A percentile compares a stretch with the other conserved stretches of the same genome.
Evolutionary conservation across 2,329 filamentous ascomycete species (phyloP).

Genomic region (Tolypocladium tropicale): DNA sequence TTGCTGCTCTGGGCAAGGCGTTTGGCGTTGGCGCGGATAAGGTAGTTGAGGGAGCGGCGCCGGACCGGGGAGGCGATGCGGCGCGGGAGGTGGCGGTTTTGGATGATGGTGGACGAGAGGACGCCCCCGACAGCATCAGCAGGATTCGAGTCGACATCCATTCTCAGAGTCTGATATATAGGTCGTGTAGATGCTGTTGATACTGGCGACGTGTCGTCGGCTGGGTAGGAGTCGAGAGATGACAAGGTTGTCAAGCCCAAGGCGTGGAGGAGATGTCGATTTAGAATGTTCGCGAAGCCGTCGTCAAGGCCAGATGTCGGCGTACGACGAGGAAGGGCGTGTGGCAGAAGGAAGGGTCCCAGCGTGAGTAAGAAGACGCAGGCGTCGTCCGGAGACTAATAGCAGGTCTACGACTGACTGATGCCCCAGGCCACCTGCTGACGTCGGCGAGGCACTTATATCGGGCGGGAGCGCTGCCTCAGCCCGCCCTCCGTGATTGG

Average conservation of each 20-base stretch:
- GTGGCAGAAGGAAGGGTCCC: neutral
- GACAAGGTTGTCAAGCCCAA: neutral
- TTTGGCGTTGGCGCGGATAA: constrained; percentile 21
- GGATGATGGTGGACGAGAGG: neutral
- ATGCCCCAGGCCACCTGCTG: neutral
- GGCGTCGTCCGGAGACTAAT: neutral
- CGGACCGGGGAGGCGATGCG: constrained; percentile 5
- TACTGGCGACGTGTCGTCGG: neutral
- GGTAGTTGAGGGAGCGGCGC: constrained; percentile 15
- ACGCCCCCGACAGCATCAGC: neutral
- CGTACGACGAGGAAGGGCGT: neutral
- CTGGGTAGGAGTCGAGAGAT: neutral
- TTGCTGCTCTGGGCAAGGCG: constrained; percentile 12
- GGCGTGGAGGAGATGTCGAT: neutral
- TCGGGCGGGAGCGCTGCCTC: neutral
- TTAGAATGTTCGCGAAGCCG: neutral
- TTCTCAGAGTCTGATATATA: neutral
- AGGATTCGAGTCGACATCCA: neutral
- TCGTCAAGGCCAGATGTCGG: neutral
- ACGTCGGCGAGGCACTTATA: neutral
- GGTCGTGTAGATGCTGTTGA: neutral
- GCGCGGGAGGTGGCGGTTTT: constrained; percentile 2
- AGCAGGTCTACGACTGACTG: too few species aligned
- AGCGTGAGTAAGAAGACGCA: neutral
- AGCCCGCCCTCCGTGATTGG: neutral